These are phyloP conservation scores for Cinnamomum micranthum DNA, from an alignment of 164 flowering plant genomes.

Conservation along the genomic window DNA sequence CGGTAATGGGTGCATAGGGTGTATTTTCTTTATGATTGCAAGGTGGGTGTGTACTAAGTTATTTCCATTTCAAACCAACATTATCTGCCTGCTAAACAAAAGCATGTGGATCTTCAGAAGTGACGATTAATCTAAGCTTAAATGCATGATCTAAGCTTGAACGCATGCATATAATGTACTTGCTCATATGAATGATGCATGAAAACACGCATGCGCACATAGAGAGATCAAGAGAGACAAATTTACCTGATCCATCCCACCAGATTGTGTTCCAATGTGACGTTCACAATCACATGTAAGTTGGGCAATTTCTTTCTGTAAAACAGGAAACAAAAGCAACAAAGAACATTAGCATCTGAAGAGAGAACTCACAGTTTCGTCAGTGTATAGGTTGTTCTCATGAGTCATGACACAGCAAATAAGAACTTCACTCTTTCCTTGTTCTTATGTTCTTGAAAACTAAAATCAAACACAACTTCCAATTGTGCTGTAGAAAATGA, in stretches of 20 bases:
- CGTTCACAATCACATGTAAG: slow-evolving; percentile 95
- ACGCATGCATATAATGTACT: no score
- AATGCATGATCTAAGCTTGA: no score
- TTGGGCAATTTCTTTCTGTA: slow-evolving; percentile 93
- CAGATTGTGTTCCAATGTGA: slow-evolving; percentile 97
- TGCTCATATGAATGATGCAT: no score
- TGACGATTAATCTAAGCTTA: no score
- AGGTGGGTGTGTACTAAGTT: no score
- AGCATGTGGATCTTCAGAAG: no score
- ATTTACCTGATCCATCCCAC: slow-evolving; percentile 98
- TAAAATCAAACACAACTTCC: background rate
- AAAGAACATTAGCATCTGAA: background rate
- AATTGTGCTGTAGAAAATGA: no score
- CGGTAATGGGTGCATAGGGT: no score
- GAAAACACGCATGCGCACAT: background rate
- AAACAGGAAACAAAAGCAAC: slow-evolving; percentile 5
- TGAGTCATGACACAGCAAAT: background rate
- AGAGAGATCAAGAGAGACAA: no score
- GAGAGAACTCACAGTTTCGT: background rate
- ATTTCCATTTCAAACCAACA: no score
- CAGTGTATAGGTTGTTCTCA: background rate
- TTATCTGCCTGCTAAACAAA: no score
- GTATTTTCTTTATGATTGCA: no score
- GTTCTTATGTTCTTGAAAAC: background rate
- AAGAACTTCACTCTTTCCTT: background rate